These are phyloP conservation scores for Glycyrrhiza uralensis DNA, from an alignment of 306 rosid species.

Conservation along the genomic window DNA sequence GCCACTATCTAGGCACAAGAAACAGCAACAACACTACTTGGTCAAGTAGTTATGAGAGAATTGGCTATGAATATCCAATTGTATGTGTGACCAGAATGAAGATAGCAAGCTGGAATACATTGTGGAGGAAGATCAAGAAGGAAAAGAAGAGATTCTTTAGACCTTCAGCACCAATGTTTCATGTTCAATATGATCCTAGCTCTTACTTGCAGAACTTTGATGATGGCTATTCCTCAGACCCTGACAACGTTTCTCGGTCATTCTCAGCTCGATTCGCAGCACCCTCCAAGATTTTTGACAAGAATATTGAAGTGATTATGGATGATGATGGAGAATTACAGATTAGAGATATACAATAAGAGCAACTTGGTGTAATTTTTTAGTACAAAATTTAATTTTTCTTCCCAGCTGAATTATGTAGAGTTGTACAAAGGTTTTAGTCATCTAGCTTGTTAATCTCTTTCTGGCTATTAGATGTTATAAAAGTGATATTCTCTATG, in stretches of 20 bases:
- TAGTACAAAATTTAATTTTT: too few species aligned
- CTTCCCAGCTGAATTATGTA: too few species aligned
- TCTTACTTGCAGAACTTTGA: conserved; percentile 70
- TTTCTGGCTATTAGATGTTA: too few species aligned
- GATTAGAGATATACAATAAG: too few species aligned
- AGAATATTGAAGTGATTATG: conserved; percentile 4
- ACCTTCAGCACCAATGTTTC: conserved; percentile 25
- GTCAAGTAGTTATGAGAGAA: conserved; percentile 26
- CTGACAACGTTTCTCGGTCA: conserved; percentile 51
- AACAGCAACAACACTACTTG: conserved; percentile 2
- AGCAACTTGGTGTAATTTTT: too few species aligned
- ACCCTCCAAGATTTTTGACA: conserved; percentile 39
- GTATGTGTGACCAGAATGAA: conserved; percentile 20
- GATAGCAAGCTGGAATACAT: conserved; percentile 38
- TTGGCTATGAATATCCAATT: conserved; percentile 33
- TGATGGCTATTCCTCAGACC: conserved; percentile 47
- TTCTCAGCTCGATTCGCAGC: conserved; percentile 80
- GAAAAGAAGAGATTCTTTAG: conserved; percentile 51
- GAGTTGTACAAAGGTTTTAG: too few species aligned
- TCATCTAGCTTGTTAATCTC: too few species aligned
- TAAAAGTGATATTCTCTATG: too few species aligned
- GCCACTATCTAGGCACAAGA: conserved; percentile 21
- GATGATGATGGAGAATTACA: background rate
- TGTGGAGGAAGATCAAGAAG: conserved; percentile 66
- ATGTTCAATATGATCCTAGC: conserved; percentile 50